Conservation (phyloP, 495 filamentous ascomycete species). For the Aspergillus asperescens region DNA sequence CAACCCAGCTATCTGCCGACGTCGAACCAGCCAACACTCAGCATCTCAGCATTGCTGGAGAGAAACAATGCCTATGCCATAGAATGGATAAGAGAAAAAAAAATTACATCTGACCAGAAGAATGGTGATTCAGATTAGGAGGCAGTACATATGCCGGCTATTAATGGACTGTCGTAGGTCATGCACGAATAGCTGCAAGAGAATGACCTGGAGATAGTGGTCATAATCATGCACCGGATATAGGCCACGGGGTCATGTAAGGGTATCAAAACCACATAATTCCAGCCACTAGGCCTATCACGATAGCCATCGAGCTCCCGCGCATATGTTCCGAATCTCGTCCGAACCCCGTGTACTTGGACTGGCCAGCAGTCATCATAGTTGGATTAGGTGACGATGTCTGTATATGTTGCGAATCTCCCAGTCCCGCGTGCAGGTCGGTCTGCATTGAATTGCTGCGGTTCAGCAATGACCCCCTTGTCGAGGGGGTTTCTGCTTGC, state of each 20-base stretch:
- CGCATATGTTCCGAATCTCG: constrained; percentile 28
- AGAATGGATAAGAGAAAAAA: neutral
- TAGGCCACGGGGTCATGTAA: neutral
- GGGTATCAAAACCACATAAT: constrained; percentile 39
- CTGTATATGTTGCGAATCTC: neutral
- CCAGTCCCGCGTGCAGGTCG: neutral
- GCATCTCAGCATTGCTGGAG: neutral
- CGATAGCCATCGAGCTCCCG: constrained; percentile 42
- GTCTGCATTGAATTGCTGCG: neutral
- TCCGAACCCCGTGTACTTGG: constrained; percentile 25
- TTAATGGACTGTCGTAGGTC: neutral
- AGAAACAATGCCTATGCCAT: constrained; percentile 5
- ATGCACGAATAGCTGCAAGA: neutral
- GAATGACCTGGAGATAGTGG: neutral
- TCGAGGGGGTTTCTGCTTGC: neutral
- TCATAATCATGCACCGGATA: neutral
- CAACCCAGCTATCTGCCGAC: neutral
- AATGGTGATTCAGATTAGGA: neutral
- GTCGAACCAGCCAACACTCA: constrained; percentile 1
- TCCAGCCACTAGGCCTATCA: constrained; percentile 37
- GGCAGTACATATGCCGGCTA: neutral
- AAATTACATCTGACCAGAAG: neutral
- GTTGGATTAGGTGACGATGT: constrained; percentile 4
- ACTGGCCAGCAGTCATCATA: constrained; percentile 20
- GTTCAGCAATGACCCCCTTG: neutral